Evolutionary conservation across 352 stramenopile genomes (phyloP).

Genomic region (Globisporangium canariense): DNA sequence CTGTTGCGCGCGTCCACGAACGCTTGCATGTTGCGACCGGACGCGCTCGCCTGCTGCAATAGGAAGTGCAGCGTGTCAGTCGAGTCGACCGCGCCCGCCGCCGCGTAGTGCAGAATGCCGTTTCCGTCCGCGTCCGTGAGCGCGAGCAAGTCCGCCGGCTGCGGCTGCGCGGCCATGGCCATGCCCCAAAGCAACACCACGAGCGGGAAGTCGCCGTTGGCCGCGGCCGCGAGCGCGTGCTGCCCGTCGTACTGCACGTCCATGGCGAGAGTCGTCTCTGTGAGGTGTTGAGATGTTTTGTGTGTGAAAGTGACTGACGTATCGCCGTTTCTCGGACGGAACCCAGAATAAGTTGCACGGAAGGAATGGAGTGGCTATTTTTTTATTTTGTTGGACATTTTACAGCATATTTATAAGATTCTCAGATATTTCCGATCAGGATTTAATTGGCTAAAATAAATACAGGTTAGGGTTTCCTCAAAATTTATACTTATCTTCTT

Average conservation of each 20-base stretch:
- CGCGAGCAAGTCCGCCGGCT: constrained; percentile 47
- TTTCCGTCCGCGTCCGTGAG: constrained; percentile 48
- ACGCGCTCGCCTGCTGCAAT: constrained; percentile 62
- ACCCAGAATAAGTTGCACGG: no score
- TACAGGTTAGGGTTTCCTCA: no score
- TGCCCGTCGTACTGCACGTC: constrained; percentile 69
- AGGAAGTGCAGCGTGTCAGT: constrained; percentile 79
- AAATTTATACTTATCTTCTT: no score
- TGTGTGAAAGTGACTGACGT: not conserved
- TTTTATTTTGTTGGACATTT: no score
- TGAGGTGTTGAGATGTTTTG: not conserved
- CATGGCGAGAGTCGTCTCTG: constrained; percentile 21
- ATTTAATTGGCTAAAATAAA: no score
- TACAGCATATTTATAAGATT: no score
- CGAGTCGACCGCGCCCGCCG: constrained; percentile 37
- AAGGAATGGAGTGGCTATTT: no score
- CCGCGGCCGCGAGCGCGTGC: constrained; percentile 67
- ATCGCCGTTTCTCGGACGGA: no score
- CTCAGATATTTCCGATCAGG: no score
- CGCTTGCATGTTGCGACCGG: constrained; percentile 16
- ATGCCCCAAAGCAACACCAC: constrained; percentile 85
- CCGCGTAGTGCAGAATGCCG: constrained; percentile 60
- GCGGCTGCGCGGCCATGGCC: constrained; percentile 61
- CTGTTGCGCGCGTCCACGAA: constrained; percentile 58
- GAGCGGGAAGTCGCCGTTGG: constrained; percentile 82